Evolutionary conservation across 306 rosid genomes (phyloP), one percentile per base, ranked within the genome.

Genomic region (Dalbergia cultrata): DNA sequence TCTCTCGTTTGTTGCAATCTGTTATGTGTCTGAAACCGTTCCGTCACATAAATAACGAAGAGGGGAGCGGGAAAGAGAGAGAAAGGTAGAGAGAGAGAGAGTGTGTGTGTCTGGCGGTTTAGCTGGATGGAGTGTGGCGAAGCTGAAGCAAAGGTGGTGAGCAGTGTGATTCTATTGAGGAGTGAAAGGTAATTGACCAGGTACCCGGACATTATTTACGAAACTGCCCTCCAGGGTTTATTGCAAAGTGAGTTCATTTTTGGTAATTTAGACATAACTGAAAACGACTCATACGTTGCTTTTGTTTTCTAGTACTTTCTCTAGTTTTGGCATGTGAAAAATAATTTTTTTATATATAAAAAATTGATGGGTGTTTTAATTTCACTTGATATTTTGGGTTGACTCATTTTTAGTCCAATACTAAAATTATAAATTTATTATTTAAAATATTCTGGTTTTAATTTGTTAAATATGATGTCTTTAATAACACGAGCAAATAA

Each of bases 61-160:
- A 72, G 12, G 58, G 8, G 19, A 9, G 53, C 4, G n/a, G 1
- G 31, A 18, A 16, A 4, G 33, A 45, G 69, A 59, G 31, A 22
- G 17, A 49, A 18, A 12, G 4, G 1, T 22, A 44, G 16, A 74
- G 19, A 53, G 31, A 7, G 10, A 19, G 19, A 47, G 60, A 26
- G 31, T 1, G 31, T 1, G 50, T 39, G 17, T n/a, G 62, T 13
- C 6, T 7, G 22, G 58, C 53, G n/a, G 53, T 50, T 50, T 50
- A 43, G 47, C 31, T 10, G 13, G 53, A 59, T 57, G 17, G 53
- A 67, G 68, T 50, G 4, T 47, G 58, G 7, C 3, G 60, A 9
- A 31, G 49, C 1, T 9, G 57, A 68, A 68, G 81, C 45, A 83
- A 80, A 73, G 78, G 57, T 39, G 68, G 78, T 26, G 37, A 26